Evolutionary conservation across 1,284 basidiomycete genomes (phyloP).

Genomic region (Ceratobasidium sp.): DNA sequence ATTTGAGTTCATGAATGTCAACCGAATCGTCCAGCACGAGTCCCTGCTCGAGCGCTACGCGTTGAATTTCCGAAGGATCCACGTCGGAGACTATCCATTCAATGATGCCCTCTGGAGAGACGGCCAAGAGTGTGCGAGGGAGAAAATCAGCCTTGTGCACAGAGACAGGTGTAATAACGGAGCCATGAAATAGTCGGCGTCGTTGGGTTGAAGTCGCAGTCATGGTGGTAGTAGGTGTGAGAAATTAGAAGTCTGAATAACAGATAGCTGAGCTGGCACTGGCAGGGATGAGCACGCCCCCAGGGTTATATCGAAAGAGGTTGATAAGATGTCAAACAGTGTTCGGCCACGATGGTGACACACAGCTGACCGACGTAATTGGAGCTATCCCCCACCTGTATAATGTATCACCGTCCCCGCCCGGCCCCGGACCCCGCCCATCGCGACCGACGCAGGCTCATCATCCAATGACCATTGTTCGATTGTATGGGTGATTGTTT

Average conservation of each 20-base stretch:
- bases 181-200: conserved; percentile 64
- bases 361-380: not conserved
- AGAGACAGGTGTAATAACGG: conserved; percentile 69
- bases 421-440: conserved; percentile 12
- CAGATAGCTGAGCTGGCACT: conserved; percentile 1
- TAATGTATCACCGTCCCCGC: conserved; percentile 19
- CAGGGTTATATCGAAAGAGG: too few species aligned
- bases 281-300: not conserved
- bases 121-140: conserved; percentile 64
- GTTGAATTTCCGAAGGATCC: conserved; percentile 42
- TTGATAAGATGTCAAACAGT: conserved; percentile 26
- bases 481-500: too few species aligned
- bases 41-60: conserved; percentile 54
- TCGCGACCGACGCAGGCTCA: not conserved
- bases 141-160: conserved; percentile 61
- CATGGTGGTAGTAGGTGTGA: conserved; percentile 1
- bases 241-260: not conserved
- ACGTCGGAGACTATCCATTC: conserved; percentile 71
- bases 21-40: conserved; percentile 52
- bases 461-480: too few species aligned
- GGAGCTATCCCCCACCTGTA: not conserved
- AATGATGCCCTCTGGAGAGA: conserved; percentile 65
- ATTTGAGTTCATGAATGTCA: conserved; percentile 57
- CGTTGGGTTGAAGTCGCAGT: not conserved
- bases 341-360: conserved; percentile 19